A percentile compares a stretch with the other conserved stretches of the same genome.
phyloP scores from a whole-genome alignment of 23 red algal genomes.

The Gracilaria vermiculophylla region DNA sequence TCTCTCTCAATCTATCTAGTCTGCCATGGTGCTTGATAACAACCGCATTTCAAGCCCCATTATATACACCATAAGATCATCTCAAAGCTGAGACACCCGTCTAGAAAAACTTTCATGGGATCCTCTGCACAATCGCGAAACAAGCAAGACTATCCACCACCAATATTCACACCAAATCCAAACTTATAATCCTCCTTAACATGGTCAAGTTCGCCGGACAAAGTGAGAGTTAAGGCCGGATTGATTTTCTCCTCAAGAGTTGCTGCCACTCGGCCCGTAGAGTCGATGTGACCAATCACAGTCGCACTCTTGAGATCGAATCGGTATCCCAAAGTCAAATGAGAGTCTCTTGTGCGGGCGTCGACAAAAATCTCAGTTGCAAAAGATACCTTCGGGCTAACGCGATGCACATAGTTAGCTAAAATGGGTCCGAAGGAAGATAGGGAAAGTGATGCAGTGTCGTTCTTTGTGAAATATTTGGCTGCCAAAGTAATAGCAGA shows the following conservation, averaged over 20 bases:
- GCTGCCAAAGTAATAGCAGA: conserved; percentile 71
- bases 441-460: conserved; percentile 71
- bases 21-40: too few relatives aligned
- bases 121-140: too few relatives aligned
- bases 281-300: conserved; percentile 84
- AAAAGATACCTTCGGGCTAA: conserved; percentile 75
- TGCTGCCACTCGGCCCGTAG: conserved; percentile 85
- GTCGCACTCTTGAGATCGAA: conserved; percentile 82
- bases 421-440: conserved; percentile 89
- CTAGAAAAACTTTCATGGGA: too few relatives aligned
- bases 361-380: conserved; percentile 93
- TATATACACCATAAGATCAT: too few relatives aligned
- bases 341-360: conserved; percentile 76
- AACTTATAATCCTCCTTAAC: conserved; percentile 84
- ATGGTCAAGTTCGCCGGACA: conserved; percentile 94
- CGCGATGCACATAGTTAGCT: conserved; percentile 79
- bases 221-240: conserved; percentile 80
- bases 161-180: conserved; percentile 93
- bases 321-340: conserved; percentile 85
- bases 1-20: too few relatives aligned
- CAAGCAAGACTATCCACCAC: conserved; percentile 49
- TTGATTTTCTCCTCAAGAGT: conserved; percentile 91
- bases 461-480: conserved; percentile 48
- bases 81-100: too few relatives aligned
- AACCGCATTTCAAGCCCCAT: too few relatives aligned